Base-by-base conservation (phyloP, 345 rosid genomes). In the Dovyalis caffra region DNA sequence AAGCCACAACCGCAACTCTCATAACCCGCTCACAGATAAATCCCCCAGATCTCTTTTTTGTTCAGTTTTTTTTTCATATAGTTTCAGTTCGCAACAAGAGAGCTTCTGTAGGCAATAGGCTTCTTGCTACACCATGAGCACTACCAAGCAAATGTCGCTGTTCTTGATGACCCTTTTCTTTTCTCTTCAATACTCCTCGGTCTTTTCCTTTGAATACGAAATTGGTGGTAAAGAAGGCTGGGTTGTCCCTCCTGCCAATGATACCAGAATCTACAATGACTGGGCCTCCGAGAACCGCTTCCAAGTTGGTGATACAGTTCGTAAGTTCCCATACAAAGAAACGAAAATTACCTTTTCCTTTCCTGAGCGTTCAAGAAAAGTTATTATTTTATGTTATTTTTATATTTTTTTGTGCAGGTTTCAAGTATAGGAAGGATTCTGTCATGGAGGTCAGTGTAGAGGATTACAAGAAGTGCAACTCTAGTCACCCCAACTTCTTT, bases 211-310 rank as follows among this genome's bases (percentile, higher is more conserved):
- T 28, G 89, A 92, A 75, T 88, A 82, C 80, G 83, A 85, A 64
- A 94, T 88, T 49, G 93, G 90, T 8, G 98, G 87, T 9, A 77
- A 79, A 4, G 72, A 85, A 67, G 96, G 96, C 8, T 94, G 98
- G 98, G 69, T 64, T 69, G 85, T 88, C 26, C 98, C 90, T 63
- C 85, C 83, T 21, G 47, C 85, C 6, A 83, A 81, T 53, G 85
- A 77, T 78, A 75, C 81, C 78, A 77, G 49, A 60, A 4, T 80
- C 70, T 94, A 85, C 86, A 94, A 94, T 76, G 67, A 84, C 31
- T 94, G 97, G 97, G 97, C 97, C 18, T 89, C 97, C 15, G 66
- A 79, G 8, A 87, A 92, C 74, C 89, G 97, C 69, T 92, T 94
- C 81, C 84, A 84, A 77, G 78, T 87, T 63, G 82, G 83, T 3